Percentiles rank a stretch among this genome's conserved stretches.
phyloP scores from a whole-genome alignment of 306 rosid species.

The Castanospermum australe region DNA sequence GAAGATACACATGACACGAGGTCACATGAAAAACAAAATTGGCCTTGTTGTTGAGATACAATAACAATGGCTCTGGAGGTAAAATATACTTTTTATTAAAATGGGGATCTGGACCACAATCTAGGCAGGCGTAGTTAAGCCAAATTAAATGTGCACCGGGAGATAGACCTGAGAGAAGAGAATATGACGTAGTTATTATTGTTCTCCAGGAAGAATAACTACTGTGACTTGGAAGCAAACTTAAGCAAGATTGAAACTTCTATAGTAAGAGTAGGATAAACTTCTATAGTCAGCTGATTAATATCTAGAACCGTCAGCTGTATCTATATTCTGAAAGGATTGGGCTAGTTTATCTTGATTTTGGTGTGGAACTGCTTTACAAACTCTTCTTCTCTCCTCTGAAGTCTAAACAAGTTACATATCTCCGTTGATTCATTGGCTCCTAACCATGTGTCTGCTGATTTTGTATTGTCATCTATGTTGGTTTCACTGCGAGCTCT shows the following conservation, averaged over 20 bases:
- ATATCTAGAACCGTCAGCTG: too few relatives aligned
- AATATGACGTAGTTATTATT: not conserved
- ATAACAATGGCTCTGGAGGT: not conserved
- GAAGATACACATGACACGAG: not conserved
- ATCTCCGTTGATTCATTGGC: too few relatives aligned
- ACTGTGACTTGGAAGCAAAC: not conserved
- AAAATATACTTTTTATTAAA: conserved; percentile 5
- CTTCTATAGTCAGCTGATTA: too few relatives aligned
- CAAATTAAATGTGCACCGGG: not conserved
- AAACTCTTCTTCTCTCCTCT: too few relatives aligned
- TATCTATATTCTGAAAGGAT: too few relatives aligned
- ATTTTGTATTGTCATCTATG: too few relatives aligned
- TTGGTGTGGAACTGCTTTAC: too few relatives aligned
- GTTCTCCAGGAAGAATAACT: not conserved
- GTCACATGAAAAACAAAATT: not conserved
- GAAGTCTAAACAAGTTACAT: too few relatives aligned
- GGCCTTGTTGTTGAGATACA: not conserved
- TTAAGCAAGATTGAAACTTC: not conserved
- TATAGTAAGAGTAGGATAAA: too few relatives aligned
- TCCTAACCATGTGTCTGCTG: too few relatives aligned
- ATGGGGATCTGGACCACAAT: conserved; percentile 31
- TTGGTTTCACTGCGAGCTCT: too few relatives aligned
- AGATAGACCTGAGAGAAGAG: not conserved
- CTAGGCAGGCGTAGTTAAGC: not conserved
- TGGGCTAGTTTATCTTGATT: too few relatives aligned